phyloP scores from a whole-genome alignment of 2,329 filamentous ascomycete genomes.

The Cladosporium sp. region DNA sequence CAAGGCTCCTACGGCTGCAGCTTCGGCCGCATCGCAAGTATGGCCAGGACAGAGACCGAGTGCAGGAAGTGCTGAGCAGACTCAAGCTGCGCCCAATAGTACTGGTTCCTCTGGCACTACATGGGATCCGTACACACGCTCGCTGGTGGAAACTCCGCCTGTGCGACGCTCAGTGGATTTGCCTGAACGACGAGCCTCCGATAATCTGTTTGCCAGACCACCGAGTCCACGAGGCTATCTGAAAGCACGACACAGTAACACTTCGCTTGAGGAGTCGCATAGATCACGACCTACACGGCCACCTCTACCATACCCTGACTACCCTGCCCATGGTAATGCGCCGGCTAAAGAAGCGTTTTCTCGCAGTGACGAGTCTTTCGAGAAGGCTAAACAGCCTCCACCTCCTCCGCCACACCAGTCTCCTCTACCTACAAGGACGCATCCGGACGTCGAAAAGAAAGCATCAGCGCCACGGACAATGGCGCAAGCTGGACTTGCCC shows the following conservation, averaged over 20 bases:
- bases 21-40: constrained; percentile 65
- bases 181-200: constrained; percentile 28
- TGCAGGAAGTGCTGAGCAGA: constrained; percentile 24
- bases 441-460: neutral
- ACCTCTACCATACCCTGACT: constrained; percentile 37
- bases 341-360: constrained; percentile 31
- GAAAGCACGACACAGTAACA: constrained; percentile 25
- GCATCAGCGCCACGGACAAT: constrained; percentile 22
- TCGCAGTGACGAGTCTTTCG: constrained; percentile 34
- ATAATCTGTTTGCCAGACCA: constrained; percentile 31
- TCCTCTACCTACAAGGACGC: constrained; percentile 14
- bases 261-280: constrained; percentile 25
- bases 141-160: constrained; percentile 32
- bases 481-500: constrained; percentile 26
- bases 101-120: neutral
- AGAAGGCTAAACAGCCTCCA: constrained; percentile 31
- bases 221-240: constrained; percentile 37
- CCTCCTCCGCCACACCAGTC: constrained; percentile 31
- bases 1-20: constrained; percentile 56
- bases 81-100: neutral
- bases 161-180: constrained; percentile 11
- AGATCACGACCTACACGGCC: constrained; percentile 19
- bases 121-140: constrained; percentile 41
- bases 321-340: constrained; percentile 30
- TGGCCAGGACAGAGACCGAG: constrained; percentile 48